These are phyloP conservation scores for Hypoxylon sp. DNA, from an alignment of 2,329 filamentous ascomycete genomes.

Conservation along the genomic window DNA sequence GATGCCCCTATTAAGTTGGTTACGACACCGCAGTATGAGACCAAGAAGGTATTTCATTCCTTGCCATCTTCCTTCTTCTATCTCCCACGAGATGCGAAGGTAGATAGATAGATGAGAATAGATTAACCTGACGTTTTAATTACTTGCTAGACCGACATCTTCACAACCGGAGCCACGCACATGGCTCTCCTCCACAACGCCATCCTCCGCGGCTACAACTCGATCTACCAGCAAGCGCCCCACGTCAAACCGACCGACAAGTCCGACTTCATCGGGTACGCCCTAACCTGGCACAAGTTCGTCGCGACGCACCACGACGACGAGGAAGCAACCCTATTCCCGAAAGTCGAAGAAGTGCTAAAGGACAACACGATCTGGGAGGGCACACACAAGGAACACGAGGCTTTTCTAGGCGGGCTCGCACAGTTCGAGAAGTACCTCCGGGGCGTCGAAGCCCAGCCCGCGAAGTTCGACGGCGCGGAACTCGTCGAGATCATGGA, in stretches of 20 bases:
- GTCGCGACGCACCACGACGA: slow-evolving; percentile 73
- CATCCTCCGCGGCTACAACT: slow-evolving; percentile 75
- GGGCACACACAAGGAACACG: slow-evolving; percentile 69
- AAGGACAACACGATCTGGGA: slow-evolving; percentile 66
- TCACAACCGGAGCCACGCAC: slow-evolving; percentile 71
- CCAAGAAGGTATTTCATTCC: slow-evolving; percentile 61
- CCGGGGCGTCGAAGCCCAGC: slow-evolving; percentile 57
- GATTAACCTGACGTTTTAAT: background rate
- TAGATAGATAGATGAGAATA: background rate
- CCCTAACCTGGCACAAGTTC: slow-evolving; percentile 71
- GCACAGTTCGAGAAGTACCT: slow-evolving; percentile 69
- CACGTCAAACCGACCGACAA: slow-evolving; percentile 67
- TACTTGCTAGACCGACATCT: slow-evolving; percentile 67
- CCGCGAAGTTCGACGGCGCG: slow-evolving; percentile 61
- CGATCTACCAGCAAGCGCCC: slow-evolving; percentile 72
- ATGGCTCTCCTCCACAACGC: slow-evolving; percentile 75
- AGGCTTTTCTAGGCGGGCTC: slow-evolving; percentile 67
- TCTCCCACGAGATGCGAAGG: background rate
- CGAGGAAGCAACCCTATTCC: slow-evolving; percentile 71
- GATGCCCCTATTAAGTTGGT: slow-evolving; percentile 70
- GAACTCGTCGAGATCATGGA: slow-evolving; percentile 66
- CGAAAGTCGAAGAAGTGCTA: slow-evolving; percentile 67
- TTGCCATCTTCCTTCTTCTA: background rate
- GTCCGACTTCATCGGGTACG: slow-evolving; percentile 71
- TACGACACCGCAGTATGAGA: slow-evolving; percentile 67